A percentile compares a stretch with the other conserved stretches of the same genome.
These are phyloP conservation scores for Phalaenopsis equestris DNA, from an alignment of 106 monocot species.

Conservation along the genomic window DNA sequence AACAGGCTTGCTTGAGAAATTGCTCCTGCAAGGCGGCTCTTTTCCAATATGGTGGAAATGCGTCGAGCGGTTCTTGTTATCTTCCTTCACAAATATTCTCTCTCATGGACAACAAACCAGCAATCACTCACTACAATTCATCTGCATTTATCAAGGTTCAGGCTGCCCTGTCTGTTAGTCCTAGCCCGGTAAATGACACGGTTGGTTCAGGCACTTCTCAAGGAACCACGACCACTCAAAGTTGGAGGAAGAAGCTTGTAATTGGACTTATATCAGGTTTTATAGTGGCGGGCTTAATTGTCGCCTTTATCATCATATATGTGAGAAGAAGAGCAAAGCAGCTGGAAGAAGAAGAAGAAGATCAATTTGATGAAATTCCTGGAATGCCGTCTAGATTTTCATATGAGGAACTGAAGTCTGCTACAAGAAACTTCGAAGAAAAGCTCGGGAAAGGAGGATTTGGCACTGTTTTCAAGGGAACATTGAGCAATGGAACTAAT, in stretches of 20 bases:
- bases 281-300: slow-evolving; percentile 1
- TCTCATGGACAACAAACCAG: slow-evolving; percentile 7
- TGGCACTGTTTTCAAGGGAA: slow-evolving; percentile 55
- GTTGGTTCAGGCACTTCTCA: neutral
- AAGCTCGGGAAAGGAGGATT: slow-evolving; percentile 62
- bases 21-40: slow-evolving; percentile 20
- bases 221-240: neutral
- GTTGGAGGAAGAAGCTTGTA: slow-evolving; percentile 1
- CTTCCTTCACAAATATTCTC: slow-evolving; percentile 22
- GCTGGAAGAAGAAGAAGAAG: slow-evolving; percentile 23
- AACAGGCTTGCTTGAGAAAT: slow-evolving; percentile 16
- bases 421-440: slow-evolving; percentile 35
- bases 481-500: slow-evolving; percentile 36
- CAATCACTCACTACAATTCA: slow-evolving; percentile 9
- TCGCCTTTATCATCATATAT: slow-evolving; percentile 7
- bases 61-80: slow-evolving; percentile 11
- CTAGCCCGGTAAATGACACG: neutral
- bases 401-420: slow-evolving; percentile 21
- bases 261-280: neutral
- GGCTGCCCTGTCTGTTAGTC: neutral
- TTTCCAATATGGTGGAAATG: neutral
- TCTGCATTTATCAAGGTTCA: slow-evolving; percentile 25
- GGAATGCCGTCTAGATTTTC: slow-evolving; percentile 33
- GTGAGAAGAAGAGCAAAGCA: slow-evolving; percentile 7
- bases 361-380: slow-evolving; percentile 20